Percentiles rank a stretch among this genome's conserved stretches.
These are phyloP conservation scores for Lupinus albus DNA, from an alignment of 306 rosid genomes.

Conservation along the genomic window DNA sequence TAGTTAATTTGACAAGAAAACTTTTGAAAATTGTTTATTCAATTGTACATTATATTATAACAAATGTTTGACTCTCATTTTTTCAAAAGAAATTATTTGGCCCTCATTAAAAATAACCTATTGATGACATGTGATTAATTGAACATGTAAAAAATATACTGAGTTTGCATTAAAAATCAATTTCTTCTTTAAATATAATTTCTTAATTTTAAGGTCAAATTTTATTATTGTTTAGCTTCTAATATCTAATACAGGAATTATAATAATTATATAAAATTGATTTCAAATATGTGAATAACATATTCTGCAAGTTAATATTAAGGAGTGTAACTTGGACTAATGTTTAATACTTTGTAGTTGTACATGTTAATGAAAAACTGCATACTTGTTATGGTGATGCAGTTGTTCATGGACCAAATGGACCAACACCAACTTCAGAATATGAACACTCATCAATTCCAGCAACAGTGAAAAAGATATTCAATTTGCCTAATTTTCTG, in stretches of 20 bases:
- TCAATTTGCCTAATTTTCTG: slow-evolving; percentile 70
- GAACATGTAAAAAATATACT: no score
- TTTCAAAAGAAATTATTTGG: no score
- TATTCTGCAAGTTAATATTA: no score
- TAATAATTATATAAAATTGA: background rate
- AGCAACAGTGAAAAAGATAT: slow-evolving; percentile 84
- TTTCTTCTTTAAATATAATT: background rate
- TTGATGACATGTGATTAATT: no score
- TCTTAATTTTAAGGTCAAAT: background rate
- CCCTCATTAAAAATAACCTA: no score
- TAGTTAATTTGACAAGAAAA: background rate
- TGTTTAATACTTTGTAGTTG: background rate
- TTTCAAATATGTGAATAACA: no score
- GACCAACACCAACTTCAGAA: slow-evolving; percentile 75
- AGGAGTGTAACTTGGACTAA: background rate
- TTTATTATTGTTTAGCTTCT: background rate
- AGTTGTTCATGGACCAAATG: slow-evolving; percentile 90
- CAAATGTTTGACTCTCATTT: no score
- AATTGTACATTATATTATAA: no score
- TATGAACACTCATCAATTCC: slow-evolving; percentile 85
- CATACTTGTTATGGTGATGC: slow-evolving; percentile 35
- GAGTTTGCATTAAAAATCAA: no score
- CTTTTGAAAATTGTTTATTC: no score
- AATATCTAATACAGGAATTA: background rate
- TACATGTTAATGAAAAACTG: background rate